A percentile compares a stretch with the other conserved stretches of the same genome.
These are phyloP conservation scores for Fraxinus paxiana DNA, from an alignment of 305 asterid genomes.

Conservation along the genomic window DNA sequence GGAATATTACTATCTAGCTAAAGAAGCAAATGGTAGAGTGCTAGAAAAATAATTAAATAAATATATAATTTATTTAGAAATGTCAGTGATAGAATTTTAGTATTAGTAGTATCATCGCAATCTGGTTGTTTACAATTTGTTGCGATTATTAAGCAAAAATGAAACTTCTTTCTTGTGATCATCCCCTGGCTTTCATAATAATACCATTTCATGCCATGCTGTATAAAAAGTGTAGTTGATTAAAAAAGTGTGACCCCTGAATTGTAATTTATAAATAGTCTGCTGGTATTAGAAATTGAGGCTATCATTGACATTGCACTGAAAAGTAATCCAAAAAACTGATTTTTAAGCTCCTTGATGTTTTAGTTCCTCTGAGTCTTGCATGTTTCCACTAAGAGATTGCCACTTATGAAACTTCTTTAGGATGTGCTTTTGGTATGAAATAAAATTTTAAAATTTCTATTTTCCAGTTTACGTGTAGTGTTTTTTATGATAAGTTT, in stretches of 20 bases:
- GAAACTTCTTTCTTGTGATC: neutral
- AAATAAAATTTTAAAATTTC: neutral
- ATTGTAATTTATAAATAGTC: neutral
- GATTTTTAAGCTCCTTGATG: neutral
- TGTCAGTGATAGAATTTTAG: neutral
- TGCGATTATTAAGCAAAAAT: neutral
- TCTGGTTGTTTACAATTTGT: neutral
- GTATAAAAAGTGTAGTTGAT: neutral
- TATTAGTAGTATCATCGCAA: neutral
- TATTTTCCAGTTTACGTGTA: neutral
- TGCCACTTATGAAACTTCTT: slow-evolving; percentile 3
- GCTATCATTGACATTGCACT: neutral
- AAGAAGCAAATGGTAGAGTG: neutral
- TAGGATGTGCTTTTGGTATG: neutral
- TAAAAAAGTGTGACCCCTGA: neutral
- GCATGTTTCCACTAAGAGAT: neutral
- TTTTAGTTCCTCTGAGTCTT: neutral
- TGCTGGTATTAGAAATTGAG: neutral
- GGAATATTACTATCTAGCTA: neutral
- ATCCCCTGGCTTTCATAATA: neutral
- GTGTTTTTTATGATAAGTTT: neutral
- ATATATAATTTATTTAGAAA: neutral
- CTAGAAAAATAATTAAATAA: neutral
- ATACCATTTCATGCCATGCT: neutral
- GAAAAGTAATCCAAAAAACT: neutral